These are phyloP conservation scores for Fusarium cicatricum DNA, from an alignment of 2,329 filamentous ascomycete species.

Conservation along the genomic window DNA sequence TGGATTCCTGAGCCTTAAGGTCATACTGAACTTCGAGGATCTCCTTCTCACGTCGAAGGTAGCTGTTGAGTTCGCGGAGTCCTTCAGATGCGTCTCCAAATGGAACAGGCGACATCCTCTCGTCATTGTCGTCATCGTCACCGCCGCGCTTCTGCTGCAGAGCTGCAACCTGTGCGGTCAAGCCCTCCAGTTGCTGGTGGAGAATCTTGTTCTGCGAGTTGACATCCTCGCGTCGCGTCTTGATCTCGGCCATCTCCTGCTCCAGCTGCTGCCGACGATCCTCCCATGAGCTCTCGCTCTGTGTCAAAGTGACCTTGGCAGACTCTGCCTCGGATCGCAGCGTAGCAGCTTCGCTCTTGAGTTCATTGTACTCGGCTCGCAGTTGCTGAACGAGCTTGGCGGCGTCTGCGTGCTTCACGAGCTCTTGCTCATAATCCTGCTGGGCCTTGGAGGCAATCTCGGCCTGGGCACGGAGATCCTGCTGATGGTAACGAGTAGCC, in stretches of 20 bases:
- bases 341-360: slow-evolving; percentile 80
- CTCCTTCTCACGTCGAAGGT: slow-evolving; percentile 93
- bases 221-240: slow-evolving; percentile 81
- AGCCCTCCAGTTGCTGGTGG: slow-evolving; percentile 85
- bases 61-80: slow-evolving; percentile 89
- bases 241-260: slow-evolving; percentile 81
- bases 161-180: slow-evolving; percentile 79
- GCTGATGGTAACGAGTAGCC: slow-evolving; percentile 84
- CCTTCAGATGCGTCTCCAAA: slow-evolving; percentile 73
- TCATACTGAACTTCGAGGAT: slow-evolving; percentile 98
- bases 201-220: slow-evolving; percentile 90
- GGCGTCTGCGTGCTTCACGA: slow-evolving; percentile 96
- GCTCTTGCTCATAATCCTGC: slow-evolving; percentile 92
- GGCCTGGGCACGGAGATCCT: slow-evolving; percentile 91
- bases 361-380: slow-evolving; percentile 80
- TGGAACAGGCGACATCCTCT: slow-evolving; percentile 60
- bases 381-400: slow-evolving; percentile 83
- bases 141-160: slow-evolving; percentile 78
- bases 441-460: slow-evolving; percentile 94
- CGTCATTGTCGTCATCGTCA: slow-evolving; percentile 58
- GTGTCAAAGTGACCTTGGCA: slow-evolving; percentile 77
- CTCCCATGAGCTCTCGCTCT: slow-evolving; percentile 88
- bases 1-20: slow-evolving; percentile 85
- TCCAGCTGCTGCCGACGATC: slow-evolving; percentile 84
- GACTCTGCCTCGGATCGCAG: slow-evolving; percentile 85